Evolutionary conservation across 257 asterid species (phyloP).

Genomic region (Nicotiana otophora): DNA sequence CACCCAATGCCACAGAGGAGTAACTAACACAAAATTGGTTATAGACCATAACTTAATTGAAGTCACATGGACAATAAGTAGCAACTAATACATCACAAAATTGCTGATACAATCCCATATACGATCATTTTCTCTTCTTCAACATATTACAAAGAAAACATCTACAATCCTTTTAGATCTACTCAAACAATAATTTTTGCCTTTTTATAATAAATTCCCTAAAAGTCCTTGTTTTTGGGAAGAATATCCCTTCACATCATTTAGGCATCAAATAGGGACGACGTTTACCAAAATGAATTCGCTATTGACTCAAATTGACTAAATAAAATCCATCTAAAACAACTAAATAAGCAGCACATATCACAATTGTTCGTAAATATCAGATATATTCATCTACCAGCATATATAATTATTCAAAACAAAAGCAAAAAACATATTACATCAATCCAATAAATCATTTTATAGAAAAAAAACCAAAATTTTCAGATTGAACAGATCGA

Average conservation of each 20-base stretch:
- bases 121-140: neutral
- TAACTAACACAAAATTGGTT: neutral
- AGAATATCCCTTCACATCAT: too few relatives aligned
- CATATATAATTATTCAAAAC: neutral
- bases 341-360: neutral
- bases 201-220: too few relatives aligned
- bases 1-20: neutral
- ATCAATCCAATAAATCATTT: neutral
- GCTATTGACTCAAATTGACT: neutral
- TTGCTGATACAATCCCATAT: neutral
- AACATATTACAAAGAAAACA: neutral
- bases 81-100: neutral
- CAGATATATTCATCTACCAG: neutral
- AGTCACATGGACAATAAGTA: neutral
- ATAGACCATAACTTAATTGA: neutral
- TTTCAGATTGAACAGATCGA: neutral
- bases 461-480: neutral
- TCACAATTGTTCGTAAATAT: neutral
- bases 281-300: neutral
- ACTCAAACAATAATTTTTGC: neutral
- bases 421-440: neutral
- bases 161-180: neutral
- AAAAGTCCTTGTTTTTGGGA: too few relatives aligned
- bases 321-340: neutral
- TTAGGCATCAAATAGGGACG: too few relatives aligned